Evolutionary conservation across 2,329 filamentous ascomycete species (phyloP).

Genomic region (Colletotrichum gigasporum): DNA sequence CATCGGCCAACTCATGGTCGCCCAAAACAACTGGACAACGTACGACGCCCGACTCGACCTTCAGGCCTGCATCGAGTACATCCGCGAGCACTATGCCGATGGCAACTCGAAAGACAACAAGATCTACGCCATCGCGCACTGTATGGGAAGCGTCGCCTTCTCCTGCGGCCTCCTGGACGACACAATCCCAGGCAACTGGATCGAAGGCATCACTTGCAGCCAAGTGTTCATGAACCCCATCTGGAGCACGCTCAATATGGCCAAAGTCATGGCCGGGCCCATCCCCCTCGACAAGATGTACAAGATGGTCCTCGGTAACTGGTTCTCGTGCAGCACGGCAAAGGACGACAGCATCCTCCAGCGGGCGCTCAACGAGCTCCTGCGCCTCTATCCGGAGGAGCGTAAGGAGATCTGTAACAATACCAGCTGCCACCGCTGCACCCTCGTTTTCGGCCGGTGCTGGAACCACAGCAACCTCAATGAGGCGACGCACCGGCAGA

Average conservation of each 20-base stretch:
- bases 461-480: conserved; percentile 75
- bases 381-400: conserved; percentile 66
- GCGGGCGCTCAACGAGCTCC: conserved; percentile 60
- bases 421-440: conserved; percentile 68
- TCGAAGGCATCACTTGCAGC: conserved; percentile 65
- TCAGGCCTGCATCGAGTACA: conserved; percentile 61
- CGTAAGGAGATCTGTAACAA: conserved; percentile 68
- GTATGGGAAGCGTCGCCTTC: conserved; percentile 70
- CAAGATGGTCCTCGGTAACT: conserved; percentile 55
- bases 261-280: conserved; percentile 61
- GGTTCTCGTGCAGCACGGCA: conserved; percentile 63
- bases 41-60: conserved; percentile 70
- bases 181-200: conserved; percentile 65
- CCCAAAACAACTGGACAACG: conserved; percentile 64
- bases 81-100: conserved; percentile 51
- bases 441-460: conserved; percentile 68
- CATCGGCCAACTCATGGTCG: conserved; percentile 62
- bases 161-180: conserved; percentile 69
- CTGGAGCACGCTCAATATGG: conserved; percentile 64
- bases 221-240: conserved; percentile 73
- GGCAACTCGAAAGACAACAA: conserved; percentile 41
- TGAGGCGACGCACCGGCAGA: conserved; percentile 70
- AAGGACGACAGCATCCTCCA: conserved; percentile 59
- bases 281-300: conserved; percentile 62
- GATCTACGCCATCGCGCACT: conserved; percentile 69